Evolutionary conservation across 352 stramenopile genomes (phyloP), one percentile per base, ranked within the genome.

Genomic region (Pythium inflatum): DNA sequence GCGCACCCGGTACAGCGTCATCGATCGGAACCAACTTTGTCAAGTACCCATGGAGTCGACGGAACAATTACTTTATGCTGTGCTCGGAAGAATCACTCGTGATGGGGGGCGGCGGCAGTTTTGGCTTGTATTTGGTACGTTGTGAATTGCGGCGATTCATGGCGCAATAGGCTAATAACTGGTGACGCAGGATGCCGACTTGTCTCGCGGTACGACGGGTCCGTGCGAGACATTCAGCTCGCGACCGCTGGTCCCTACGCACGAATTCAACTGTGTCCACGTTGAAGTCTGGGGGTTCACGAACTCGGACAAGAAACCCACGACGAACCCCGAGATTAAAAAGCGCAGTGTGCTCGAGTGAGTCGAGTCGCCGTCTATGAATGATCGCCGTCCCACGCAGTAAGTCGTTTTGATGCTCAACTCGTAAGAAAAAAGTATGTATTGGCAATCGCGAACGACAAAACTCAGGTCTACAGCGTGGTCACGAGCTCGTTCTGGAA

Each of bases 11-110:
- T 34, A 9, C 62, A 28, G 2, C 56, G 5, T 66, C 57, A 25
- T 66, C 56, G 1, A 20, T 54, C 3, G 51, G 41, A 16, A 30
- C 54, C 2, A 67, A 72, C 9, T 93, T 97, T 56, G 74, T 79
- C 12, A 93, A 92, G 60, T 96, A 94, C 53, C 70, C 88, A 43
- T 97, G 90, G 88, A 96, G 88, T 36, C 85, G 91, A 22, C 87
- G 89, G 55, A 98, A 97, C 77, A 92, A 83, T 66, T 97, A 97
- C 70, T 97, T 97, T 49, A 90, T 94, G 83, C 78, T 98, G 25
- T 95, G 88, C 73, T 96, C 88, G 20, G 89, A 97, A 14, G 88
- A 96, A 59, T 96, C 90, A 36, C 77, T 98, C 40, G 88, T 95
- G 24, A 95, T 98, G 85, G 92, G 92, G 40, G 92, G 92, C 20